These are phyloP conservation scores for Kazachstania africana DNA, from an alignment of 805 yeast genomes.

Conservation along the genomic window DNA sequence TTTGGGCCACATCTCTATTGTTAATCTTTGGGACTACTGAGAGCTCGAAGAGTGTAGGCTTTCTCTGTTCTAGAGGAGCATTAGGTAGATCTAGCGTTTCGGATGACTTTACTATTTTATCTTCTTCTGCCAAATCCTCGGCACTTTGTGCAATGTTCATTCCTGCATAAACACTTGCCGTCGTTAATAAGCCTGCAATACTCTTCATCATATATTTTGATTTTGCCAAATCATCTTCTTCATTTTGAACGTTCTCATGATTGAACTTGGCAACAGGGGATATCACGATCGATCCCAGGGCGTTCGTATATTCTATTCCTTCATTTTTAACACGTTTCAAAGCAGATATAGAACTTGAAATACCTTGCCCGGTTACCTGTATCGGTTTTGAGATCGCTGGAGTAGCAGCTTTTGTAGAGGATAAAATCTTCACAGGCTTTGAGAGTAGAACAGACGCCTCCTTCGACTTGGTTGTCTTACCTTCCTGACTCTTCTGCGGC, in stretches of 20 bases:
- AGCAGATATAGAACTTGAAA: conserved; percentile 1
- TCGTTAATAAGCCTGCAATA: conserved; percentile 42
- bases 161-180: conserved; percentile 42
- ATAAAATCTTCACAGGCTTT: neutral
- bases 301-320: neutral
- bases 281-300: neutral
- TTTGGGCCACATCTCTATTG: neutral
- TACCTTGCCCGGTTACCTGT: neutral
- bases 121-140: conserved; percentile 3
- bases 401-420: neutral
- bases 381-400: neutral
- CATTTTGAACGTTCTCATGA: conserved; percentile 8
- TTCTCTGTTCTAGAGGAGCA: conserved; percentile 3
- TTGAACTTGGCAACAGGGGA: neutral
- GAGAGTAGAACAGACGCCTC: too few species aligned
- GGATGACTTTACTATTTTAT: conserved; percentile 3
- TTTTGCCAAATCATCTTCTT: conserved; percentile 24
- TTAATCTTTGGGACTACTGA: conserved; percentile 6
- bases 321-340: neutral
- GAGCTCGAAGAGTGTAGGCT: conserved; percentile 13
- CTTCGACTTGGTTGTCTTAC: too few species aligned
- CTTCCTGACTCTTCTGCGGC: too few species aligned
- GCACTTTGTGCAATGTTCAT: conserved; percentile 19
- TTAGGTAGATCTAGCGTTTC: conserved; percentile 1
- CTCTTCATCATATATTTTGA: conserved; percentile 38